These are phyloP conservation scores for Karstenula rhodostoma DNA, from an alignment of 2,329 filamentous ascomycete genomes.

Conservation along the genomic window DNA sequence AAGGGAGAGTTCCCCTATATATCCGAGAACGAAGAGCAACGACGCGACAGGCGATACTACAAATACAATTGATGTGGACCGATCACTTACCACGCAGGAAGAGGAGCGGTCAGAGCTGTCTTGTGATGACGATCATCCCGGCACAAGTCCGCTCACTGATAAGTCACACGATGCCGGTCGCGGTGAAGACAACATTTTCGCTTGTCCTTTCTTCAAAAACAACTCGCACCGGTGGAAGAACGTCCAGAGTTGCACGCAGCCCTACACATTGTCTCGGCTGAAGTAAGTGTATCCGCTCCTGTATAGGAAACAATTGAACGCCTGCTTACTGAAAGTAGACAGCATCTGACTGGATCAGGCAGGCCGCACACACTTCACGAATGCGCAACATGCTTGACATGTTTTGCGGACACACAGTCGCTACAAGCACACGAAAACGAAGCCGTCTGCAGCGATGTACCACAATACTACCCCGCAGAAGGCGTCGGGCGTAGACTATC, in stretches of 20 bases:
- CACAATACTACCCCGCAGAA: not conserved
- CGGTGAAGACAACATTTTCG: not conserved
- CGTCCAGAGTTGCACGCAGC: not conserved
- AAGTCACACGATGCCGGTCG: not conserved
- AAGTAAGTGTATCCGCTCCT: not conserved
- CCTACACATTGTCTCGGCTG: not conserved
- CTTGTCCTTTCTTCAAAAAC: constrained; percentile 16
- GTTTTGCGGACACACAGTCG: not conserved
- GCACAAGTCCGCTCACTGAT: not conserved
- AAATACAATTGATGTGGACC: not conserved
- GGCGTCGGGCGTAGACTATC: not conserved
- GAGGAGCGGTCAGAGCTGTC: not conserved
- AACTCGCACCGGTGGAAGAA: constrained; percentile 12
- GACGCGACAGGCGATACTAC: not conserved
- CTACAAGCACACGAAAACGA: not conserved
- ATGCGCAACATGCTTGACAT: not conserved
- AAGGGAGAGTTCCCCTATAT: not conserved
- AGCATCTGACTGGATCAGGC: not conserved
- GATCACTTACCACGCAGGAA: not conserved
- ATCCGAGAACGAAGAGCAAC: not conserved
- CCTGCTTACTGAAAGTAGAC: not conserved
- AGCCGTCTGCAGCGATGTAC: not conserved
- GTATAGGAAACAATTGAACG: not conserved
- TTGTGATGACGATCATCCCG: not conserved
- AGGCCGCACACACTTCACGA: not conserved